phyloP scores from a whole-genome alignment of 306 rosid species.

The Macrotyloma uniflorum region DNA sequence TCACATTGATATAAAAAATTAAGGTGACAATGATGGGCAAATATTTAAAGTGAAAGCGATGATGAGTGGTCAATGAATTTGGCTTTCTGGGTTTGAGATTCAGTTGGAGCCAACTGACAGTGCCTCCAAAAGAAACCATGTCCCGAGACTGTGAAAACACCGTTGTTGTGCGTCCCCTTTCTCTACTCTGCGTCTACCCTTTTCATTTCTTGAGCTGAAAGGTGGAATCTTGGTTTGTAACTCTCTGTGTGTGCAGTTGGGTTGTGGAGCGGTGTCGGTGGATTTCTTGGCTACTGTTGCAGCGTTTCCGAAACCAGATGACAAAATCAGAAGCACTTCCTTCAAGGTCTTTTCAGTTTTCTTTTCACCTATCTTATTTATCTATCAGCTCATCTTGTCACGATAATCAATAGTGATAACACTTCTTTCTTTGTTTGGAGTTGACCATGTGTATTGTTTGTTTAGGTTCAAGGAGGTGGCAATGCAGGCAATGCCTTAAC shows the following conservation, averaged over 20 bases:
- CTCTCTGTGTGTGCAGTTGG: conserved; percentile 62
- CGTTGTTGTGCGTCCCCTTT: conserved; percentile 52
- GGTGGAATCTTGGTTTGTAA: conserved; percentile 6
- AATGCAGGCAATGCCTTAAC: conserved; percentile 79
- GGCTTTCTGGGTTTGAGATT: neutral
- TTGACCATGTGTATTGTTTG: conserved; percentile 25
- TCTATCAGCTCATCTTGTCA: neutral
- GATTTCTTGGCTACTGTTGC: conserved; percentile 75
- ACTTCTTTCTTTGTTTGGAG: neutral
- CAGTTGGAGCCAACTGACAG: neutral
- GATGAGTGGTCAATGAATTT: neutral
- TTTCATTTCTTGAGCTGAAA: conserved; percentile 22
- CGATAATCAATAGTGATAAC: neutral
- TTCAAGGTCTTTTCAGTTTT: conserved; percentile 42
- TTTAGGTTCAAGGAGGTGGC: conserved; percentile 87
- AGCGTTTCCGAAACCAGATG: conserved; percentile 73
- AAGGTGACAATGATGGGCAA: too few species aligned
- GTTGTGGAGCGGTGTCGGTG: conserved; percentile 57
- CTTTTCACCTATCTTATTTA: neutral
- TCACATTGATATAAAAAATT: too few species aligned
- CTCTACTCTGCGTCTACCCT: neutral
- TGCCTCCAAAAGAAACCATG: conserved; percentile 39
- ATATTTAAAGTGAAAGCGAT: too few species aligned
- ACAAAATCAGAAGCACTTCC: conserved; percentile 77
- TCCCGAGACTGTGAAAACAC: conserved; percentile 51